phyloP scores from a whole-genome alignment of 2,329 filamentous ascomycete genomes.

The Clonostachys chloroleuca region DNA sequence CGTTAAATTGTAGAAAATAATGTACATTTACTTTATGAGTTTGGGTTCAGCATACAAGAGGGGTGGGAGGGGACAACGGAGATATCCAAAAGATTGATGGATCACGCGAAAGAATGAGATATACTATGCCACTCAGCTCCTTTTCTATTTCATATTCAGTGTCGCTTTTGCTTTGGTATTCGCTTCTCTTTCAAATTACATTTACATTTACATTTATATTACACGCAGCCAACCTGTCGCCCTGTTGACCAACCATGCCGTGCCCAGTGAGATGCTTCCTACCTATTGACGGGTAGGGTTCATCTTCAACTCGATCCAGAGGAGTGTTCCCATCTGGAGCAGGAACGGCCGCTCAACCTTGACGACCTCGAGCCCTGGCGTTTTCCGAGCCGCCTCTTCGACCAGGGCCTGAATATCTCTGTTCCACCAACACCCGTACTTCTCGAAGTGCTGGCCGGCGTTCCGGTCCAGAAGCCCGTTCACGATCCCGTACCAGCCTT shows the following conservation, averaged over 20 bases:
- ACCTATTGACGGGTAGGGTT: background rate
- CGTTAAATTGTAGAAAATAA: background rate
- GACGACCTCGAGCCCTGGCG: conserved; percentile 54
- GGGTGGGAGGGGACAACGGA: no score
- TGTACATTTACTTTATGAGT: background rate
- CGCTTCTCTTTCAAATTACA: background rate
- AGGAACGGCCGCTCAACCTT: conserved; percentile 45
- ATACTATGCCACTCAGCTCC: no score
- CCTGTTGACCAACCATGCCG: background rate
- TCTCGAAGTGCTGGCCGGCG: conserved; percentile 49
- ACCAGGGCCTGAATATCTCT: conserved; percentile 55
- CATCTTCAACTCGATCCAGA: conserved; percentile 49
- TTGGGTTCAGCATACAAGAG: no score
- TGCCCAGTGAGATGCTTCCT: background rate
- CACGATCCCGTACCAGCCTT: conserved; percentile 47
- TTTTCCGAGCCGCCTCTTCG: conserved; percentile 35
- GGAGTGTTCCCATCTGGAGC: conserved; percentile 52
- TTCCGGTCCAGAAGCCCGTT: conserved; percentile 52
- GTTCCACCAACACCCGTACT: conserved; percentile 68
- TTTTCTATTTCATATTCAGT: no score
- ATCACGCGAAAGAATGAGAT: no score
- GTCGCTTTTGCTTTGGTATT: background rate
- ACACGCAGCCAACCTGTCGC: background rate
- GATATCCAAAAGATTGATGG: no score
- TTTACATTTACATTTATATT: background rate